Conservation (phyloP, 2,329 filamentous ascomycete genomes). For the Fusarium mundagurra region DNA sequence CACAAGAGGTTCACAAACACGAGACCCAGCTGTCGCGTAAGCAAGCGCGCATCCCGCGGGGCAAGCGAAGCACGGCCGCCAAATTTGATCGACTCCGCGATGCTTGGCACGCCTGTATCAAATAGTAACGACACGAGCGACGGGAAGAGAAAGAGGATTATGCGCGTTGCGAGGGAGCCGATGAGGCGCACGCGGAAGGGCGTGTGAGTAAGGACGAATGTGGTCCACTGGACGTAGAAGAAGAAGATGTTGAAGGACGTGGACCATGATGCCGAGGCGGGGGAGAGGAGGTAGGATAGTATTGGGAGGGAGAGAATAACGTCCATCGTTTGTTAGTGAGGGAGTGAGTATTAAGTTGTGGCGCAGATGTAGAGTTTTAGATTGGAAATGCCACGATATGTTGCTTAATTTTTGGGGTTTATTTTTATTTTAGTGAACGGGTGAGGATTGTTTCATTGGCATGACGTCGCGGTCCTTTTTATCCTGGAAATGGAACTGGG, state of each 20-base stretch:
- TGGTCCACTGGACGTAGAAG: constrained; percentile 91
- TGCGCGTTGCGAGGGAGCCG: constrained; percentile 73
- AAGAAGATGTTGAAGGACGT: constrained; percentile 87
- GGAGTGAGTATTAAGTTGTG: neutral
- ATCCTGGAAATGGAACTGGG: constrained; percentile 20
- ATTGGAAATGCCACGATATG: neutral
- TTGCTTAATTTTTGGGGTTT: neutral
- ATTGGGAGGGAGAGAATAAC: constrained; percentile 77
- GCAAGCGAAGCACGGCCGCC: constrained; percentile 64
- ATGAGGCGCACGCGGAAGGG: constrained; percentile 79
- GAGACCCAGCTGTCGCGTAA: constrained; percentile 52
- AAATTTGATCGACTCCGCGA: constrained; percentile 75
- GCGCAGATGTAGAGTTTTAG: constrained; percentile 7
- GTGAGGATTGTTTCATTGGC: neutral
- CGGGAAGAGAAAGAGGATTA: constrained; percentile 77
- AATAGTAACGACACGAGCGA: constrained; percentile 78
- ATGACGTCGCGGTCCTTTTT: constrained; percentile 27
- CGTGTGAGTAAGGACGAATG: constrained; percentile 80
- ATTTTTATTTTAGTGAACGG: neutral
- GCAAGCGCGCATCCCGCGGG: constrained; percentile 50
- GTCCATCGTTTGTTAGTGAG: constrained; percentile 59
- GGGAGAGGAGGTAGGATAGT: constrained; percentile 72
- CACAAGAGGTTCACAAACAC: constrained; percentile 58
- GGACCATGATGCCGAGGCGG: constrained; percentile 72
- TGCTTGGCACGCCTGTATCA: constrained; percentile 74